A percentile compares a stretch with the other conserved stretches of the same genome.
Conservation (phyloP, 2,329 filamentous ascomycete genomes). For the Colletotrichum somersetense region DNA sequence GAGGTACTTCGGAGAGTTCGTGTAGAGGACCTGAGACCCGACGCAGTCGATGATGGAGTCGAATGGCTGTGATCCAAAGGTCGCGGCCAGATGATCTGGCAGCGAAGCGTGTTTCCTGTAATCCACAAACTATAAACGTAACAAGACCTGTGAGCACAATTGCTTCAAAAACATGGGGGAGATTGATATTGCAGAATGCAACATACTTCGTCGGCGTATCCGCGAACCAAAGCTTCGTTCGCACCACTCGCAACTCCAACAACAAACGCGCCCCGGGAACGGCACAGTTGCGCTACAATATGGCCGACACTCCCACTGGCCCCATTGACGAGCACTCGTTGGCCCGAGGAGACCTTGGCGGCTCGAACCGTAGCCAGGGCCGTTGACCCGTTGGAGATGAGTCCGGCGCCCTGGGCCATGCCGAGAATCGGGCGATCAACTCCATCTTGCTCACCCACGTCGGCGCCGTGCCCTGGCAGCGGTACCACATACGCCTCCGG, state of each 20-base stretch:
- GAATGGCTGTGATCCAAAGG: too few relatives aligned
- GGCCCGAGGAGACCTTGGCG: background rate
- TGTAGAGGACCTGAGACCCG: too few relatives aligned
- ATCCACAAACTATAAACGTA: background rate
- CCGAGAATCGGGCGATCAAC: background rate
- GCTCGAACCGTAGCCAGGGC: slow-evolving; percentile 16
- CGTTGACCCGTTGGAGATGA: slow-evolving; percentile 29
- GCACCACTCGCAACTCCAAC: background rate
- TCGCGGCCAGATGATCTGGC: too few relatives aligned
- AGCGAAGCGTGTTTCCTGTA: background rate
- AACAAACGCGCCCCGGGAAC: background rate
- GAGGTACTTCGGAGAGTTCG: too few relatives aligned
- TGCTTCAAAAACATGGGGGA: background rate
- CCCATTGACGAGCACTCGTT: background rate
- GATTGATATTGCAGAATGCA: background rate
- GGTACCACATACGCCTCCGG: slow-evolving; percentile 6
- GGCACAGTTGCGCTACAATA: background rate
- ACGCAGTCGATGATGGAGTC: too few relatives aligned
- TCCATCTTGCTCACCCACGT: background rate
- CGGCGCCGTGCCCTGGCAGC: background rate
- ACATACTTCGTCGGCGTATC: background rate
- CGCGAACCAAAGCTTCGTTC: background rate
- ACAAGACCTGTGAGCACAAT: background rate
- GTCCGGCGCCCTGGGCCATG: slow-evolving; percentile 24
- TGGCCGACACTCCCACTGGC: background rate